Conservation (phyloP, 1,139 yeast species). For the Eremothecium gossypii region DNA sequence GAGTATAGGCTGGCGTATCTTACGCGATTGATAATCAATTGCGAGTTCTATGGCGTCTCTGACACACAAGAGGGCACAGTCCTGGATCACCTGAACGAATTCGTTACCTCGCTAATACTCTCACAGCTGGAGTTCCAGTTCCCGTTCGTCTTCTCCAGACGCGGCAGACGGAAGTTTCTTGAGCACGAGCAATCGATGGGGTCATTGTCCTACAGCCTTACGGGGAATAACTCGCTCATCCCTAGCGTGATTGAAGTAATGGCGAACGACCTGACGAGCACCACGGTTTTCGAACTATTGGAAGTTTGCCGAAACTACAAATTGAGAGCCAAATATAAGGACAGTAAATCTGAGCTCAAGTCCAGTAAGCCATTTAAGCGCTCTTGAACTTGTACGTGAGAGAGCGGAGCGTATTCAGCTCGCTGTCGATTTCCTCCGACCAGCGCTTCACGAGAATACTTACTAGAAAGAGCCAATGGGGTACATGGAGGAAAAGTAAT, state of each 20-base stretch:
- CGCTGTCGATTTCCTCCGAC: conserved; percentile 18
- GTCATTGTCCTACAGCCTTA: conserved; percentile 20
- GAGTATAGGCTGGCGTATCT: conserved; percentile 1
- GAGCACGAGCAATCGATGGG: conserved; percentile 19
- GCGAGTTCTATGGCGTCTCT: conserved; percentile 2
- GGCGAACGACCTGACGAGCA: conserved; percentile 18
- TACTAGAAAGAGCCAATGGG: conserved; percentile 19
- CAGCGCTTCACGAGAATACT: conserved; percentile 17
- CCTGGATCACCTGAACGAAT: conserved; percentile 18
- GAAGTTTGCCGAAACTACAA: conserved; percentile 1
- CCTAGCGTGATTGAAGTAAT: conserved; percentile 18
- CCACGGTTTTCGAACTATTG: conserved; percentile 16
- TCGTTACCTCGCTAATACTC: conserved; percentile 18
- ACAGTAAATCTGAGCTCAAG: not conserved
- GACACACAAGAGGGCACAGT: not conserved
- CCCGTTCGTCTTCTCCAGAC: conserved; percentile 23
- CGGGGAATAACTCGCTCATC: conserved; percentile 15
- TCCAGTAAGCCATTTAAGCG: conserved; percentile 12
- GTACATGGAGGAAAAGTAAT: conserved; percentile 18
- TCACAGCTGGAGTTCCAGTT: conserved; percentile 25
- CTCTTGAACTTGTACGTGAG: conserved; percentile 27
- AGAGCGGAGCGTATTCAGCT: conserved; percentile 13
- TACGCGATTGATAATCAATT: conserved; percentile 4
- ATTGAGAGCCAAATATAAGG: conserved; percentile 2
- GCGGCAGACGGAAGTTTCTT: conserved; percentile 15